phyloP scores from a whole-genome alignment of 2,329 filamentous ascomycete genomes.

The Claviceps capensis region DNA sequence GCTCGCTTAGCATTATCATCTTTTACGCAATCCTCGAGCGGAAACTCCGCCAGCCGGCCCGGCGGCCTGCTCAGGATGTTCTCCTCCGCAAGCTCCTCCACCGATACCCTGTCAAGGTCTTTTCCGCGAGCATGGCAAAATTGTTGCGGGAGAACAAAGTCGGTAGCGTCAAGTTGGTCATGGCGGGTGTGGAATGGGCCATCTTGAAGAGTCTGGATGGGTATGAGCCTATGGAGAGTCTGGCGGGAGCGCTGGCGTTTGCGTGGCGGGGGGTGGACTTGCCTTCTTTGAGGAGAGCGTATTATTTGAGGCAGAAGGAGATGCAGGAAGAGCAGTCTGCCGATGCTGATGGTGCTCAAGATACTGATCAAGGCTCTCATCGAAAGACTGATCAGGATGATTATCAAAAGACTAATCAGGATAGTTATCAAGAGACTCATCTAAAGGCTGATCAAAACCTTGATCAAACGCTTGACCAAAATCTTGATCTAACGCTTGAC shows the following conservation, averaged over 20 bases:
- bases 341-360: not conserved
- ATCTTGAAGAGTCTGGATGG: conserved; percentile 16
- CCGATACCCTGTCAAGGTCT: conserved; percentile 15
- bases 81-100: conserved; percentile 13
- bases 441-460: too few relatives aligned
- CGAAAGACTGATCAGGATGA: too few relatives aligned
- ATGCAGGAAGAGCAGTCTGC: not conserved
- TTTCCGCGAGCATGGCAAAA: conserved; percentile 14
- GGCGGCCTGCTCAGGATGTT: conserved; percentile 13
- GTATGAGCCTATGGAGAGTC: conserved; percentile 16
- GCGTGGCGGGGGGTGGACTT: conserved; percentile 15
- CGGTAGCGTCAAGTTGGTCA: conserved; percentile 1
- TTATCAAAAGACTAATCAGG: too few relatives aligned
- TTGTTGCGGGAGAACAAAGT: conserved; percentile 11
- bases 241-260: conserved; percentile 14
- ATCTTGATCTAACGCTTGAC: too few relatives aligned
- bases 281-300: not conserved
- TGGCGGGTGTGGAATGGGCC: conserved; percentile 17
- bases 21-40: conserved; percentile 20
- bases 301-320: not conserved
- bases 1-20: conserved; percentile 17
- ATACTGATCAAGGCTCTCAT: too few relatives aligned
- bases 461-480: too few relatives aligned
- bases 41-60: conserved; percentile 14
- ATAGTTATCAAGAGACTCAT: too few relatives aligned